phyloP scores from a whole-genome alignment of 129 eudicot genomes.

The Kitagawia praeruptora region DNA sequence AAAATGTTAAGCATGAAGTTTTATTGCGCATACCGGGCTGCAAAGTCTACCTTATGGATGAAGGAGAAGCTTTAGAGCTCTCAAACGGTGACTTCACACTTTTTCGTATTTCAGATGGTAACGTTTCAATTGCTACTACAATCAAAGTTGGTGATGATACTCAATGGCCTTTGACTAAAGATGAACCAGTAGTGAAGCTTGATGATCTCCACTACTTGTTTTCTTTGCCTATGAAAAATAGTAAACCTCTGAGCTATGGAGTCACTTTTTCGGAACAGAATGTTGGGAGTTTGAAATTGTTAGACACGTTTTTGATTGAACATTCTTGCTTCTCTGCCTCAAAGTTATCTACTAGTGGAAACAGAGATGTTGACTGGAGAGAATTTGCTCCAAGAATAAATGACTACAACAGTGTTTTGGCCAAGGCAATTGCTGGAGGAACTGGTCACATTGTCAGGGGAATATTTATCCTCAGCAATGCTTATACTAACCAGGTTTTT shows the following conservation, averaged over 20 bases:
- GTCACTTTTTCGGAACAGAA: constrained; percentile 44
- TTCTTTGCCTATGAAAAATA: constrained; percentile 55
- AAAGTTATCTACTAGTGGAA: too few species aligned
- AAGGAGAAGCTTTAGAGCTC: constrained; percentile 75
- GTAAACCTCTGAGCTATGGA: constrained; percentile 63
- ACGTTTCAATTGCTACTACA: constrained; percentile 53
- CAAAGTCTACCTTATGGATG: constrained; percentile 64
- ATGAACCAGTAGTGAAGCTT: constrained; percentile 88
- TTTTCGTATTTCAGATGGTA: constrained; percentile 33
- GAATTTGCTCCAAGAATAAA: too few species aligned
- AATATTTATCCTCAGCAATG: too few species aligned
- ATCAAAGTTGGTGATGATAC: constrained; percentile 64
- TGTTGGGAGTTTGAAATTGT: constrained; percentile 23
- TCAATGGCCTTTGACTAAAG: constrained; percentile 96
- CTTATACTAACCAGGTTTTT: too few species aligned
- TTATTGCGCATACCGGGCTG: constrained; percentile 56
- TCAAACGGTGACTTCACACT: constrained; percentile 50
- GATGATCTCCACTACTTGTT: constrained; percentile 66
- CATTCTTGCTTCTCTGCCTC: too few species aligned
- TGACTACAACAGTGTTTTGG: too few species aligned
- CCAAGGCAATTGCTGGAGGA: too few species aligned
- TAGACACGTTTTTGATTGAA: too few species aligned
- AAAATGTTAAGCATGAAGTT: constrained; percentile 40
- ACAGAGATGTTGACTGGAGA: too few species aligned
- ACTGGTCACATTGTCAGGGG: too few species aligned